A percentile compares a stretch with the other conserved stretches of the same genome.
These are phyloP conservation scores for Saccharomyces pastorianus DNA, from an alignment of 1,139 yeast genomes.

Conservation along the genomic window DNA sequence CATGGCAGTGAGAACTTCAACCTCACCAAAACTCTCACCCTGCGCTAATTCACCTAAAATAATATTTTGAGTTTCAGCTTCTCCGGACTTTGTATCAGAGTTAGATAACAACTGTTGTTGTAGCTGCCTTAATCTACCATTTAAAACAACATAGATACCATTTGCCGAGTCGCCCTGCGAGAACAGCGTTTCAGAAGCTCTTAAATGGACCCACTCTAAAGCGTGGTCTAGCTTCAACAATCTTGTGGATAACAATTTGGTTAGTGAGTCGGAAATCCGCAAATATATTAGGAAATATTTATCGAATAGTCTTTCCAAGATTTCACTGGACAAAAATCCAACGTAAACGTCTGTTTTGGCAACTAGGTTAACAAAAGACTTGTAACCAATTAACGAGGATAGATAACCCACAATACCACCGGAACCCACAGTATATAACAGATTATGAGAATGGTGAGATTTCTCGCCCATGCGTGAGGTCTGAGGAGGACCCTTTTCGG, in stretches of 20 bases:
- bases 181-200: constrained; percentile 74
- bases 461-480: constrained; percentile 1
- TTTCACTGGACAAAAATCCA: constrained; percentile 60
- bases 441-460: constrained; percentile 32
- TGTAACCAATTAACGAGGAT: constrained; percentile 70
- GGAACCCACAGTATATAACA: constrained; percentile 51
- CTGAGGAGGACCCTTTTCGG: constrained; percentile 11
- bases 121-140: constrained; percentile 78
- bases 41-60: constrained; percentile 79
- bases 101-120: constrained; percentile 11
- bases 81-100: neutral
- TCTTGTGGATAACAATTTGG: constrained; percentile 56
- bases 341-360: constrained; percentile 55
- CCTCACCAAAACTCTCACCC: constrained; percentile 91
- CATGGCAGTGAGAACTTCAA: constrained; percentile 84
- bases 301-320: constrained; percentile 62
- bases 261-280: constrained; percentile 66
- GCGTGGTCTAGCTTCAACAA: constrained; percentile 80
- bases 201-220: constrained; percentile 86
- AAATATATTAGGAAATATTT: constrained; percentile 67
- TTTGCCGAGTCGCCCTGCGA: constrained; percentile 83
- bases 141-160: constrained; percentile 83
- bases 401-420: constrained; percentile 89
- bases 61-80: constrained; percentile 16
- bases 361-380: constrained; percentile 63